Conservation (phyloP, 2,329 filamentous ascomycete species). For the Orbilia javanica region DNA sequence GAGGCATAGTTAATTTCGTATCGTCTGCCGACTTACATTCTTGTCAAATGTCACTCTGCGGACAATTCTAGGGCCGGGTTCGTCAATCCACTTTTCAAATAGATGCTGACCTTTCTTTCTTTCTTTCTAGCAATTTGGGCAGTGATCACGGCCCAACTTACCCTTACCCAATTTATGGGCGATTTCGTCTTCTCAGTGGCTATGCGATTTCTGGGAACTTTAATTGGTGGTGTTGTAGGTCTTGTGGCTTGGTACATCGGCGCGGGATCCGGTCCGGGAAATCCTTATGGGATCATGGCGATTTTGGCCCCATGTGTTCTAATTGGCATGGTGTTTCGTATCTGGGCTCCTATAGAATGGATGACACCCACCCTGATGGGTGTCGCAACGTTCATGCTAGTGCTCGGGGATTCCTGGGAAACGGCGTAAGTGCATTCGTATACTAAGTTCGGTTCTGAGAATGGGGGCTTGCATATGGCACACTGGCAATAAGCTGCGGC, state of each 20-base stretch:
- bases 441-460: too few species aligned
- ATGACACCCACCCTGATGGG: slow-evolving; percentile 65
- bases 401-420: slow-evolving; percentile 59
- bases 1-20: too few species aligned
- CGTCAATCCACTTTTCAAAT: too few species aligned
- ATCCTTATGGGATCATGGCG: slow-evolving; percentile 69
- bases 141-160: slow-evolving; percentile 69
- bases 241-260: slow-evolving; percentile 70
- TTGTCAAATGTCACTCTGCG: too few species aligned
- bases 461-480: too few species aligned
- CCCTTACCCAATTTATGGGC: slow-evolving; percentile 68
- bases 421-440: slow-evolving; percentile 21
- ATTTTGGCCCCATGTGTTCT: slow-evolving; percentile 63
- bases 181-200: slow-evolving; percentile 69
- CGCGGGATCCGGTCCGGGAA: slow-evolving; percentile 68
- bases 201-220: slow-evolving; percentile 66
- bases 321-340: slow-evolving; percentile 64
- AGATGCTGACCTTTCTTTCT: too few species aligned
- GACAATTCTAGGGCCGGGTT: too few species aligned
- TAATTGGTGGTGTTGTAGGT: slow-evolving; percentile 68
- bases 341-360: slow-evolving; percentile 63
- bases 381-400: slow-evolving; percentile 64
- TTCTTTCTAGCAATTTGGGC: slow-evolving; percentile 66
- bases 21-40: too few species aligned
- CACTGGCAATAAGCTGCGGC: too few species aligned